Conservation (phyloP, 1,284 basidiomycete species). For the Cutaneotrichosporon daszewskae region DNA sequence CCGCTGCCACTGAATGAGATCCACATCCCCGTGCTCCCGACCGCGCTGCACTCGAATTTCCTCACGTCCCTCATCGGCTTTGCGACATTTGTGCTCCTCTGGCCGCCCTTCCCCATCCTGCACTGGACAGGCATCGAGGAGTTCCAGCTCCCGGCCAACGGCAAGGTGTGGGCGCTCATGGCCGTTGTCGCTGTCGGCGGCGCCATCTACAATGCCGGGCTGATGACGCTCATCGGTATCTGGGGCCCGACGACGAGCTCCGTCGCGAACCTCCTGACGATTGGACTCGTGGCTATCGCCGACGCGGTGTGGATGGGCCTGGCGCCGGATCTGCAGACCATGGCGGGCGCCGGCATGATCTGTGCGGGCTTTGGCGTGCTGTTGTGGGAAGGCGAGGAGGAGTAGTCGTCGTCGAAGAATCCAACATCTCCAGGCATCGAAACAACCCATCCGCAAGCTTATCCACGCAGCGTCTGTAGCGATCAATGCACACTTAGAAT, state of each 20-base stretch:
- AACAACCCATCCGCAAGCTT: too few relatives aligned
- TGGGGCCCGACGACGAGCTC: conserved; percentile 46
- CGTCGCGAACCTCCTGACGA: conserved; percentile 47
- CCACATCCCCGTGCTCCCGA: conserved; percentile 26
- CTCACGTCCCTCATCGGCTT: conserved; percentile 44
- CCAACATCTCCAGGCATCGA: too few relatives aligned
- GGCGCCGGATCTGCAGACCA: conserved; percentile 33
- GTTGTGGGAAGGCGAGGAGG: conserved; percentile 40
- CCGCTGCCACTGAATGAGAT: not conserved
- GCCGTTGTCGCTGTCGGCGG: conserved; percentile 34
- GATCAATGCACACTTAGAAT: too few relatives aligned
- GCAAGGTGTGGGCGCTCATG: conserved; percentile 24
- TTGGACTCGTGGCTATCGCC: conserved; percentile 43
- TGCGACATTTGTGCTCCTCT: conserved; percentile 38
- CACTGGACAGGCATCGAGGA: conserved; percentile 39
- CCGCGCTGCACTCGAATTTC: conserved; percentile 46
- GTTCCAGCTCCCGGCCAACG: conserved; percentile 26
- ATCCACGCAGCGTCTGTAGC: not conserved
- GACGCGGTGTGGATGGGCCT: conserved; percentile 43
- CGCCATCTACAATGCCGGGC: conserved; percentile 44
- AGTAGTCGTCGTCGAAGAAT: conserved; percentile 8
- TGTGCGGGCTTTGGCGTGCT: conserved; percentile 44
- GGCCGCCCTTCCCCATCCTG: conserved; percentile 40
- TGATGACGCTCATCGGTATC: conserved; percentile 47
- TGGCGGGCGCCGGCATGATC: conserved; percentile 42